Percentiles rank a stretch among this genome's conserved stretches.
Conservation (phyloP, 2,329 filamentous ascomycete genomes). For the Grosmannia clavigera region DNA sequence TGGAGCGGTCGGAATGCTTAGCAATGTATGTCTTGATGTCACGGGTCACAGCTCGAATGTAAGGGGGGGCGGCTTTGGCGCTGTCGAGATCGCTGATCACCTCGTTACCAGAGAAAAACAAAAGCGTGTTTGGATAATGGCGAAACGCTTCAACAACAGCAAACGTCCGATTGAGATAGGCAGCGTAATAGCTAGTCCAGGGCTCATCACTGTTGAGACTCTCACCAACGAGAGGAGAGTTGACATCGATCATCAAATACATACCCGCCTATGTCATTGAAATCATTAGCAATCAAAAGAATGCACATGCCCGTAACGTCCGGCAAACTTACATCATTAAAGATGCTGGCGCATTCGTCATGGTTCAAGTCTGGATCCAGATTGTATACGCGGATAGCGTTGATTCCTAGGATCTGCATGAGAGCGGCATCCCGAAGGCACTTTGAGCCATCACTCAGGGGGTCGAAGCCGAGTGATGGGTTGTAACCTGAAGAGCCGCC, state of each 20-base stretch:
- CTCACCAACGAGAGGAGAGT: constrained; percentile 49
- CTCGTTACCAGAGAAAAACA: constrained; percentile 71
- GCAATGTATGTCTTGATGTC: constrained; percentile 74
- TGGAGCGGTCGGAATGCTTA: constrained; percentile 52
- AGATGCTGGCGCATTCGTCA: constrained; percentile 54
- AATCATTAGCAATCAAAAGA: background rate
- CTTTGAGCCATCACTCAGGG: constrained; percentile 43
- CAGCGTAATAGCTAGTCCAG: constrained; percentile 41
- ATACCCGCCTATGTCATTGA: constrained; percentile 39
- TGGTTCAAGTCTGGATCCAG: constrained; percentile 53
- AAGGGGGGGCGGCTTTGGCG: constrained; percentile 52
- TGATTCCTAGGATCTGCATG: constrained; percentile 52
- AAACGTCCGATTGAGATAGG: constrained; percentile 54
- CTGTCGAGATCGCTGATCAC: constrained; percentile 56
- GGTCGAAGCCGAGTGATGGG: constrained; percentile 39
- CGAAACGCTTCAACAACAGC: constrained; percentile 55
- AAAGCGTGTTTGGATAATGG: constrained; percentile 53
- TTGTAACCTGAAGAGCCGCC: constrained; percentile 52
- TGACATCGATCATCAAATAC: constrained; percentile 58
- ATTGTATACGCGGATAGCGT: constrained; percentile 60
- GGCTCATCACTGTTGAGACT: constrained; percentile 41
- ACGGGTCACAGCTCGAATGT: constrained; percentile 61
- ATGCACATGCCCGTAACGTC: no score
- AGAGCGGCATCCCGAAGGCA: constrained; percentile 54
- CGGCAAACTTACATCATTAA: constrained; percentile 39